Conservation (phyloP, 768 basidiomycete species). For the Auricularia cornea region DNA sequence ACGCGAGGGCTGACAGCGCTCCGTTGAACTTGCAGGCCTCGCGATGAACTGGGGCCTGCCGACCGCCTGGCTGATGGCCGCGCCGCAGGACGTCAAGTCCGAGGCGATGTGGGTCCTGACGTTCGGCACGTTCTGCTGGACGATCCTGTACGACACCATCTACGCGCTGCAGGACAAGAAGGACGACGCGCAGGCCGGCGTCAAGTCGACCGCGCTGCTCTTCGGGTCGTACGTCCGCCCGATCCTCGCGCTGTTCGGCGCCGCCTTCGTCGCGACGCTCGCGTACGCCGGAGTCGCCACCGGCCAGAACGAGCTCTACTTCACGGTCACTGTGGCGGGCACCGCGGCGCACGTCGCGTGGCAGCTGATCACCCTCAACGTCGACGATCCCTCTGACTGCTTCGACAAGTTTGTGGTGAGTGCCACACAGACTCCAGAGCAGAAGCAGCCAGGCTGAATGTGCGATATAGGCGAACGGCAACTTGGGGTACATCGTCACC, state of each 20-base stretch:
- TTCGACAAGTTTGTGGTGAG: slow-evolving; percentile 24
- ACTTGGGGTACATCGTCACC: background rate
- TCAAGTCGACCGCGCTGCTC: slow-evolving; percentile 56
- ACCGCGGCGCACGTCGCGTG: slow-evolving; percentile 36
- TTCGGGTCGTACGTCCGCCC: slow-evolving; percentile 39
- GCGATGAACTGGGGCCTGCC: slow-evolving; percentile 13
- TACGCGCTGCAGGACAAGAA: slow-evolving; percentile 55
- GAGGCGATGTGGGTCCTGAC: slow-evolving; percentile 1
- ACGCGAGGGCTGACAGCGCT: no score
- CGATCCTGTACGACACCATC: slow-evolving; percentile 46
- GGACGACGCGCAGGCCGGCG: slow-evolving; percentile 49
- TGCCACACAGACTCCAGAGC: no score
- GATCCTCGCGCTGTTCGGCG: slow-evolving; percentile 35
- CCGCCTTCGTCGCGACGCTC: slow-evolving; percentile 17
- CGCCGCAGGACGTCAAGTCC: slow-evolving; percentile 2
- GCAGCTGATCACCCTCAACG: slow-evolving; percentile 39
- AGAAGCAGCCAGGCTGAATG: no score
- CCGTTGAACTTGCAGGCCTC: slow-evolving; percentile 6
- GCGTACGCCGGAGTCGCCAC: slow-evolving; percentile 21
- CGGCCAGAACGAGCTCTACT: slow-evolving; percentile 20
- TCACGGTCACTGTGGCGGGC: slow-evolving; percentile 38
- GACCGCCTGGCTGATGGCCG: slow-evolving; percentile 10
- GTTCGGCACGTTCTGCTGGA: slow-evolving; percentile 26
- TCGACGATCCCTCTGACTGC: slow-evolving; percentile 38
- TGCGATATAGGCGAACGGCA: background rate